Base-by-base conservation (phyloP, 176 grass and related monocot genomes). In the Echinochloa phyllopogon region DNA sequence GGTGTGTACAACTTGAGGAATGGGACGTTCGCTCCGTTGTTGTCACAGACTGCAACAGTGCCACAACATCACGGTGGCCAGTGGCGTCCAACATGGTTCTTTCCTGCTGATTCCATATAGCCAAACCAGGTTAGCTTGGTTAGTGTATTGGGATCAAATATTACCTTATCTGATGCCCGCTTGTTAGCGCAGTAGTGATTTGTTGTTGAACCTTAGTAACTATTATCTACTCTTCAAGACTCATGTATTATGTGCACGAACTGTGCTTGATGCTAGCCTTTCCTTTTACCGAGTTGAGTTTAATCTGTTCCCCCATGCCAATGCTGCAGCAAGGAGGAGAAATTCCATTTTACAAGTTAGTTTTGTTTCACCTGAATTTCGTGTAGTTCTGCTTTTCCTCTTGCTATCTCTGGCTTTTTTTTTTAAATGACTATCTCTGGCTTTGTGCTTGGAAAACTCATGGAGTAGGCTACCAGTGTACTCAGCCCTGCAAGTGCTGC, bases 1-100 rank as follows among this genome's bases (percentile, higher is more conserved):
- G 53, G 75, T 14, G 4, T 72, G 15, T 72, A 64, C 76, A 72
- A 41, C 66, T 13, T 86, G 5, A 78, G 58, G 72, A 44, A 25
- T 3, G 60, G 77, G 44, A 25, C 8, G 43, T 14, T 79, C 24
- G 45, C 1, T 24, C 76, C 76, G 0, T 48, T 78, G 76, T 5
- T 63, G 41, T 62, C 58, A n/a, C 3, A 78, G 41, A 63, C 58
- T 3, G 57, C 76, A n/a, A 4, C 41, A 17, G 58, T 78, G n/a
- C 42, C 25, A 4, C 76, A 20, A 17, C 0, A 65, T 52, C 43
- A 14, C 8, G 25, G 11, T 13, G 60, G 76, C 11, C 41, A 47
- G 43, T 38, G 41, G n/a, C 60, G 0, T 37, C 60, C 59, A 3
- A 65, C 76, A 13, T 65, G 76, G 43, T 2, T 65, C 2, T 79